A percentile compares a stretch with the other conserved stretches of the same genome.
Conservation (phyloP, 148 eudicot genomes). For the Cornus florida region DNA sequence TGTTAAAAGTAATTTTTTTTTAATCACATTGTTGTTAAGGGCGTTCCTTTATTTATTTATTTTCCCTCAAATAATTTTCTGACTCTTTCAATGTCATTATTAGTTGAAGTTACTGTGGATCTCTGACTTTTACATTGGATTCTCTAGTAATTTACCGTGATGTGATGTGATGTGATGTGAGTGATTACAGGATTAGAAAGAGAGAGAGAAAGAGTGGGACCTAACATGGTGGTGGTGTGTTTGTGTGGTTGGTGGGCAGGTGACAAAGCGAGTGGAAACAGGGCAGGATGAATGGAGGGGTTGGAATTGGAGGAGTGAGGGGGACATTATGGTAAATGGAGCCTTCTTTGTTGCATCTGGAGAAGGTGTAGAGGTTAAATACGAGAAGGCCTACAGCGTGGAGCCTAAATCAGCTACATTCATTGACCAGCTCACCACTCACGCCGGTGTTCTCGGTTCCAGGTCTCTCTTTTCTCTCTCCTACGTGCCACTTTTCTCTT, state of each 20-base stretch:
- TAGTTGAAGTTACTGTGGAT: too few species aligned
- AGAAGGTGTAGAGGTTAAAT: slow-evolving; percentile 65
- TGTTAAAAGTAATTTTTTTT: too few species aligned
- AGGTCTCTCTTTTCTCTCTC: slow-evolving; percentile 42
- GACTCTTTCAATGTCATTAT: too few species aligned
- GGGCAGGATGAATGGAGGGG: slow-evolving; percentile 64
- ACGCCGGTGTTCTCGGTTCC: slow-evolving; percentile 81
- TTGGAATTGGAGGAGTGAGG: slow-evolving; percentile 99
- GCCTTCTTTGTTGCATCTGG: slow-evolving; percentile 93
- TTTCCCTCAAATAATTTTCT: too few species aligned
- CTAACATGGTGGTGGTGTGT: neutral
- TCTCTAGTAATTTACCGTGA: neutral
- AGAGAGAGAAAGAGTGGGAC: neutral
- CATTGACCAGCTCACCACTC: slow-evolving; percentile 68
- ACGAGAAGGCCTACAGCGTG: slow-evolving; percentile 87
- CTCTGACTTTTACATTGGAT: neutral
- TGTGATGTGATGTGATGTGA: neutral
- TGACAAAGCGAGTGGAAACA: slow-evolving; percentile 79
- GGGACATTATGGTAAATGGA: slow-evolving; percentile 87
- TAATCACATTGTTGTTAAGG: too few species aligned
- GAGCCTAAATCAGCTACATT: slow-evolving; percentile 76
- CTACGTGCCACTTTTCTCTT: too few species aligned
- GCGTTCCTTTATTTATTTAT: too few species aligned
- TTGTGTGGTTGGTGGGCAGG: slow-evolving; percentile 35
- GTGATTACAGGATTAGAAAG: neutral